Percentiles rank a stretch among this genome's conserved stretches.
Evolutionary conservation across 148 eudicot species (phyloP).

Genomic region (Nyssa sinensis): DNA sequence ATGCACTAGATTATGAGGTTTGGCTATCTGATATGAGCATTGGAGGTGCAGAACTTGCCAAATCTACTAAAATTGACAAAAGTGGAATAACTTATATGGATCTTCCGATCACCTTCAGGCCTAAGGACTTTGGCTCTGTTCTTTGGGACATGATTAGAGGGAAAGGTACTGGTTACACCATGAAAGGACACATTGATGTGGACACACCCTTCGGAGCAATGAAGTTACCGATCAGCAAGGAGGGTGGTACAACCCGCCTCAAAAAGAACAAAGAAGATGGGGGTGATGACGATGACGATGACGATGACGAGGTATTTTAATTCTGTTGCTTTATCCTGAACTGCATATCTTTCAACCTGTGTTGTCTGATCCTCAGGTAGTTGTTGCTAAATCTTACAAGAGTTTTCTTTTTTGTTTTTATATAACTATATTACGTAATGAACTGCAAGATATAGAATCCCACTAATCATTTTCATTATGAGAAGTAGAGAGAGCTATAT

Average conservation of each 20-base stretch:
- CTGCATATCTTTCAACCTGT: background rate
- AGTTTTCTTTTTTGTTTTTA: too few species aligned
- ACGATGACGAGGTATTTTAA: slow-evolving; percentile 61
- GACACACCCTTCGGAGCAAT: slow-evolving; percentile 91
- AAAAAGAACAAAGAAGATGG: slow-evolving; percentile 75
- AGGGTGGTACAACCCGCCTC: slow-evolving; percentile 82
- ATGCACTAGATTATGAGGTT: slow-evolving; percentile 75
- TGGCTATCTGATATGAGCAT: slow-evolving; percentile 76
- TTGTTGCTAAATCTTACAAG: background rate
- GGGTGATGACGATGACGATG: slow-evolving; percentile 54
- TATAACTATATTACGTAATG: background rate
- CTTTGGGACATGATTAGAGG: slow-evolving; percentile 98
- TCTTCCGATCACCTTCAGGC: slow-evolving; percentile 82
- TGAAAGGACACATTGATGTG: slow-evolving; percentile 81
- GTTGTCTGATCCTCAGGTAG: background rate
- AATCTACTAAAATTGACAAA: slow-evolving; percentile 58
- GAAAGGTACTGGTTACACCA: slow-evolving; percentile 78
- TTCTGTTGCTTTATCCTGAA: background rate
- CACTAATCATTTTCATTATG: background rate
- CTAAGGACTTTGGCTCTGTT: slow-evolving; percentile 90
- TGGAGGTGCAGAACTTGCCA: slow-evolving; percentile 71
- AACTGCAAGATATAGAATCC: background rate
- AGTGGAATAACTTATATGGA: slow-evolving; percentile 54
- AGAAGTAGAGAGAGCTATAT: background rate
- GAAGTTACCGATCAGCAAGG: slow-evolving; percentile 84